phyloP scores from a whole-genome alignment of 176 grass and related monocot genomes.

The Dactylis glomerata region DNA sequence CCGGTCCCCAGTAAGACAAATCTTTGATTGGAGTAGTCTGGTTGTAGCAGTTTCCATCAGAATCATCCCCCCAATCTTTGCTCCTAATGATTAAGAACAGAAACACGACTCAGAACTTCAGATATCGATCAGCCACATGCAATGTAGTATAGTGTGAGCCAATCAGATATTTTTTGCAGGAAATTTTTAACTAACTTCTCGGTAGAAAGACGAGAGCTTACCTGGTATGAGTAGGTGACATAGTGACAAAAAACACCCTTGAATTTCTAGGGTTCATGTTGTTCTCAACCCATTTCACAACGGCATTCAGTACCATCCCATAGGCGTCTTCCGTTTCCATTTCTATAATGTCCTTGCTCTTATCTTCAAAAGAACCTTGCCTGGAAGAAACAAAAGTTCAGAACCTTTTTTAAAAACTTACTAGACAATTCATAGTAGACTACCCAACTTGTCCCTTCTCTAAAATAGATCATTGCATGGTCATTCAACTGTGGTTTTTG shows the following conservation, averaged over 20 bases:
- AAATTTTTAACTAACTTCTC: background rate
- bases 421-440: background rate
- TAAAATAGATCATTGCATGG: background rate
- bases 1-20: slow-evolving; percentile 60
- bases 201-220: slow-evolving; percentile 20
- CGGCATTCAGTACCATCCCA: slow-evolving; percentile 63
- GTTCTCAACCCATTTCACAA: slow-evolving; percentile 78
- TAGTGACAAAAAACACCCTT: slow-evolving; percentile 77
- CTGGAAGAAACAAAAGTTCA: slow-evolving; percentile 26
- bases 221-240: slow-evolving; percentile 89
- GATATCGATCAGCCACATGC: background rate
- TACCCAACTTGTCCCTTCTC: background rate
- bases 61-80: slow-evolving; percentile 81
- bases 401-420: background rate
- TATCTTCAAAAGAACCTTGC: slow-evolving; percentile 59
- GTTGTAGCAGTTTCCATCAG: slow-evolving; percentile 87
- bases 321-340: slow-evolving; percentile 87
- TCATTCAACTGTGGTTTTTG: background rate
- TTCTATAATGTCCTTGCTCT: slow-evolving; percentile 62
- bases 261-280: slow-evolving; percentile 65
- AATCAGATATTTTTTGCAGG: background rate
- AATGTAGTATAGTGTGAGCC: background rate
- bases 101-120: background rate
- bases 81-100: slow-evolving; percentile 40
- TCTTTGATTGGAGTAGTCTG: slow-evolving; percentile 70